These are phyloP conservation scores for Phytophthora sojae DNA, from an alignment of 352 stramenopile genomes.

Conservation along the genomic window DNA sequence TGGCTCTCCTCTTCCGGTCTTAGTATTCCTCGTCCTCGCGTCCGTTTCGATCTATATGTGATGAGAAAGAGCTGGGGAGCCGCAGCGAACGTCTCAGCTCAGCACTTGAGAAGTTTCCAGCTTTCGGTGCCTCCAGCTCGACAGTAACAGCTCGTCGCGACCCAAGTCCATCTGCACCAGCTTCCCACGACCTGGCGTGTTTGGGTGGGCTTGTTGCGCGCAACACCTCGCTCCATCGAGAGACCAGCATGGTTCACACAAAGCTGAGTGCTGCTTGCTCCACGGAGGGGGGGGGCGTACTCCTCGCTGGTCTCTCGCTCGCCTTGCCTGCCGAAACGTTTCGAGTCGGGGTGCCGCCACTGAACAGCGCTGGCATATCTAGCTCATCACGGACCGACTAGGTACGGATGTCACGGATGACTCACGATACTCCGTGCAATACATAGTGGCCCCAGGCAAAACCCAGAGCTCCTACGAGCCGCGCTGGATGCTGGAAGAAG, in stretches of 20 bases:
- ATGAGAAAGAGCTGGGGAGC: neutral
- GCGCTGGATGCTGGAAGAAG: too few species aligned
- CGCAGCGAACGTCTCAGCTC: neutral
- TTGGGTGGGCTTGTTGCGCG: neutral
- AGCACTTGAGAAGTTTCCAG: neutral
- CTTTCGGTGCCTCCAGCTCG: neutral
- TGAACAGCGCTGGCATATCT: too few species aligned
- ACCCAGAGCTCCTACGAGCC: too few species aligned
- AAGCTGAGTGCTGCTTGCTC: slow-evolving; percentile 1
- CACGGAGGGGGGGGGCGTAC: neutral
- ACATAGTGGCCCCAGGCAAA: too few species aligned
- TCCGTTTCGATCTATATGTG: neutral
- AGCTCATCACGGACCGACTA: too few species aligned
- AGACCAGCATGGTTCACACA: neutral
- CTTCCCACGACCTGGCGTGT: neutral
- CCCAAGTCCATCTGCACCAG: too few species aligned
- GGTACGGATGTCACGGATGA: too few species aligned
- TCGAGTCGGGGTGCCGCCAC: neutral
- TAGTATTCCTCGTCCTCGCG: neutral
- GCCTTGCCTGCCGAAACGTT: neutral
- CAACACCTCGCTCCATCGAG: slow-evolving; percentile 13
- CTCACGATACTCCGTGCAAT: too few species aligned
- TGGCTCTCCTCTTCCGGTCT: neutral
- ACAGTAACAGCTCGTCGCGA: neutral
- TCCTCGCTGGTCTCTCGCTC: neutral